These are phyloP conservation scores for Acanthochlamys bracteata DNA, from an alignment of 106 monocot species.

Conservation along the genomic window DNA sequence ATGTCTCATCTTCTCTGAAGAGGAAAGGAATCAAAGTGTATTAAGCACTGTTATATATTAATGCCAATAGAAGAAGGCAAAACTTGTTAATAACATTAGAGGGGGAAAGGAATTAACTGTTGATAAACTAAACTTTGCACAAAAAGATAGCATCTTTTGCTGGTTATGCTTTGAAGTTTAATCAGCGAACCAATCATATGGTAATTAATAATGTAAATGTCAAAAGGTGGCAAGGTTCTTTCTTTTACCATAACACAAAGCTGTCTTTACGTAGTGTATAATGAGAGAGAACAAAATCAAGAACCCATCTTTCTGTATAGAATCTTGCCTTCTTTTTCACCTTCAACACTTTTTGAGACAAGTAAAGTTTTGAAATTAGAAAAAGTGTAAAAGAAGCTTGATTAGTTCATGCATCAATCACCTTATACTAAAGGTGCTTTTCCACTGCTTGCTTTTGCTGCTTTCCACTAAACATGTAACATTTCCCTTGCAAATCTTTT, in stretches of 20 bases:
- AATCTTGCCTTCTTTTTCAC: neutral
- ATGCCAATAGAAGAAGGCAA: too few species aligned
- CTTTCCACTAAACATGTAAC: too few species aligned
- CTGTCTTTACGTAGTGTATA: neutral
- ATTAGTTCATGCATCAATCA: neutral
- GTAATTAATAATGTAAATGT: neutral
- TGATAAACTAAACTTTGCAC: too few species aligned
- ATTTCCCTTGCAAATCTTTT: too few species aligned
- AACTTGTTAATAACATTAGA: too few species aligned
- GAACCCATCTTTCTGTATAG: neutral
- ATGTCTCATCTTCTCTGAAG: too few species aligned
- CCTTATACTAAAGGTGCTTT: too few species aligned
- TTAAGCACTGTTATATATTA: too few species aligned
- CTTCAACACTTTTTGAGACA: neutral
- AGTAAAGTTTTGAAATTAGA: neutral
- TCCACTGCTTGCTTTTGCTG: too few species aligned
- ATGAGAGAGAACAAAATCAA: neutral
- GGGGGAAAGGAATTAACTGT: too few species aligned
- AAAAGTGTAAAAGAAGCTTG: neutral
- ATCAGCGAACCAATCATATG: constrained; percentile 11
- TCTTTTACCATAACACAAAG: neutral
- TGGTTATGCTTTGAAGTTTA: neutral
- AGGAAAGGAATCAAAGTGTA: too few species aligned
- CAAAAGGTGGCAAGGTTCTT: neutral
- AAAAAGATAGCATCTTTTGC: neutral